Evolutionary conservation across 225 moss, liverwort and hornwort genomes (phyloP).

Genomic region (Climacium dendroides): DNA sequence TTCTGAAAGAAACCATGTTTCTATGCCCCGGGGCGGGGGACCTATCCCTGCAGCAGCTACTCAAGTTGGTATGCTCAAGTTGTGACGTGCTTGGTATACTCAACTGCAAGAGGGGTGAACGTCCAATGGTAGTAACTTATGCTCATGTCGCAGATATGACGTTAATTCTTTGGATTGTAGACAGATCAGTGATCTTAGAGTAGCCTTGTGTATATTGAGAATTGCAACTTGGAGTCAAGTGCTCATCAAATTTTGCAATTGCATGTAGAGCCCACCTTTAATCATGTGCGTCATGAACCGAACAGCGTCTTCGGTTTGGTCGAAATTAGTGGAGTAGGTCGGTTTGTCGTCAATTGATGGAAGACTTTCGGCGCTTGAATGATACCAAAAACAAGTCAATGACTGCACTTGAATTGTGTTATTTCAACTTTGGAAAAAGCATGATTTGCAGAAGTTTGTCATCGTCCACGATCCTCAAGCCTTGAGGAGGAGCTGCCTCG

Average conservation of each 20-base stretch:
- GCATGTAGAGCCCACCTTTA: not conserved
- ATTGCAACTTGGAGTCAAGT: not conserved
- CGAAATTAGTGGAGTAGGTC: too few relatives aligned
- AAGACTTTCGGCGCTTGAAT: not conserved
- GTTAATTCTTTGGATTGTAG: not conserved
- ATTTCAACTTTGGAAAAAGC: not conserved
- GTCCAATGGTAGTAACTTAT: not conserved
- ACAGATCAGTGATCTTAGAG: not conserved
- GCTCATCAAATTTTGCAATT: constrained; percentile 11
- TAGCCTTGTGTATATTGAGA: not conserved
- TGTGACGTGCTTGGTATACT: not conserved
- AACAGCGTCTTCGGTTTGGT: not conserved
- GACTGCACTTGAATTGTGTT: not conserved
- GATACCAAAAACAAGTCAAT: not conserved
- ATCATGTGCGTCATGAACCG: not conserved
- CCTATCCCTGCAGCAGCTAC: not conserved
- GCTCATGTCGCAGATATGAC: not conserved
- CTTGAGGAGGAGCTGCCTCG: not conserved
- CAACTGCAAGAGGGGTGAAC: not conserved
- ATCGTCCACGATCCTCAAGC: not conserved
- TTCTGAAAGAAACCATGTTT: not conserved
- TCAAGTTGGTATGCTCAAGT: not conserved
- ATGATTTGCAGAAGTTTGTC: not conserved
- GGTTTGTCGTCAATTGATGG: not conserved
- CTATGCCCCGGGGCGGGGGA: not conserved